These are phyloP conservation scores for Trematosphaeria pertusa DNA, from an alignment of 2,329 filamentous ascomycete species.

Conservation along the genomic window DNA sequence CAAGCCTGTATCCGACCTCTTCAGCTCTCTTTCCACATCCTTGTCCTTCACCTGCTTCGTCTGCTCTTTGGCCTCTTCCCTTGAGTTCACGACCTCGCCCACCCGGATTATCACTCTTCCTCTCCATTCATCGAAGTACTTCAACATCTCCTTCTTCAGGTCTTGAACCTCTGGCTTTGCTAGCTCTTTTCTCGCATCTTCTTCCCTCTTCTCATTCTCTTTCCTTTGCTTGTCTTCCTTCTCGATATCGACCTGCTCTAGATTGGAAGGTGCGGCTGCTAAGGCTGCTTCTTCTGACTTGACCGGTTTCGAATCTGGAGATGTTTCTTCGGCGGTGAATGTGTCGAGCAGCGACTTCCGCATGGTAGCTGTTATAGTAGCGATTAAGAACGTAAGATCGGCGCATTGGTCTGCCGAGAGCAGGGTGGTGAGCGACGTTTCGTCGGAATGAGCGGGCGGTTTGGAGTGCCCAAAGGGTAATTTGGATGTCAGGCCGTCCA, in stretches of 20 bases:
- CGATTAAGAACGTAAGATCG: conserved; percentile 56
- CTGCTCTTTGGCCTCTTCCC: conserved; percentile 43
- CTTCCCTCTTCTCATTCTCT: conserved; percentile 36
- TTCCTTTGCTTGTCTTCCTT: conserved; percentile 42
- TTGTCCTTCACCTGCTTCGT: conserved; percentile 27
- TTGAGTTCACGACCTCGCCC: conserved; percentile 65
- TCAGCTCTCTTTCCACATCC: conserved; percentile 37
- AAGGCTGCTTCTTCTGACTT: conserved; percentile 34
- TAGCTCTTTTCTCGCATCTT: conserved; percentile 56
- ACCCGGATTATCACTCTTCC: conserved; percentile 72
- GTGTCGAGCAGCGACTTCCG: conserved; percentile 52
- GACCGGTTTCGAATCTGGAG: conserved; percentile 15
- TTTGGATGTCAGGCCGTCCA: conserved; percentile 41
- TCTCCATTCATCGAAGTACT: conserved; percentile 83
- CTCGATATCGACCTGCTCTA: conserved; percentile 32
- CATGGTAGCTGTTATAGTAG: conserved; percentile 57
- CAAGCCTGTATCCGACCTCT: conserved; percentile 27
- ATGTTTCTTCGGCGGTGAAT: conserved; percentile 45
- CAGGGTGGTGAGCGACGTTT: conserved; percentile 53
- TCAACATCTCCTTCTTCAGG: conserved; percentile 72
- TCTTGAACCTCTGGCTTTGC: conserved; percentile 63
- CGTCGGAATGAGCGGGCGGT: conserved; percentile 32
- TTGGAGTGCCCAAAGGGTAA: conserved; percentile 44
- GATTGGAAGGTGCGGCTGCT: conserved; percentile 30
- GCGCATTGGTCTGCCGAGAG: conserved; percentile 54